These are phyloP conservation scores for Fusarium sacchari DNA, from an alignment of 2,329 filamentous ascomycete species.

Conservation along the genomic window DNA sequence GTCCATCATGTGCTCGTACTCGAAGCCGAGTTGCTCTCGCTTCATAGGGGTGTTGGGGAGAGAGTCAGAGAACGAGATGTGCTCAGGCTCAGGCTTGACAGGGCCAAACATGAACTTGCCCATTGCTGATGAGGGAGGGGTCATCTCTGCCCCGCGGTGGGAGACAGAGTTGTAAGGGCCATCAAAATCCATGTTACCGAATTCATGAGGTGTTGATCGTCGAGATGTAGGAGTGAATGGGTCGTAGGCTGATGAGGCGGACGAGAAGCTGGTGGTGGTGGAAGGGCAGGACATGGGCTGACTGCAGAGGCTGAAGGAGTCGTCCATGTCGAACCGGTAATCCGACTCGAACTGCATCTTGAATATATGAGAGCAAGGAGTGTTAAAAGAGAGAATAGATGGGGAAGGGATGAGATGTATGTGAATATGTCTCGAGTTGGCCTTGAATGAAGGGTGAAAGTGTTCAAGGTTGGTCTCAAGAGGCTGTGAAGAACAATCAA, in stretches of 20 bases:
- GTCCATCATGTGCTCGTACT: conserved; percentile 54
- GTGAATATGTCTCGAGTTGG: conserved; percentile 27
- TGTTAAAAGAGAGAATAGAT: conserved; percentile 8
- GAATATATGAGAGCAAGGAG: conserved; percentile 20
- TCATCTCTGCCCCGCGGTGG: conserved; percentile 48
- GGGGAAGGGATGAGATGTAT: conserved; percentile 5
- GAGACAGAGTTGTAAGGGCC: conserved; percentile 42
- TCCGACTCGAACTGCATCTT: conserved; percentile 54
- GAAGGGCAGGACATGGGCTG: conserved; percentile 51
- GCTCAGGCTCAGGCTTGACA: conserved; percentile 50
- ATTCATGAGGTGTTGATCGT: conserved; percentile 55
- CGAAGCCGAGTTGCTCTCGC: conserved; percentile 49
- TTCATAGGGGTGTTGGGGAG: conserved; percentile 52
- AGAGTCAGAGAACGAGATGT: conserved; percentile 45
- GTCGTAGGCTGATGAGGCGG: conserved; percentile 54
- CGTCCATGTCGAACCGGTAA: conserved; percentile 53
- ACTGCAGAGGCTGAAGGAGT: conserved; percentile 52
- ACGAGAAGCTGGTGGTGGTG: conserved; percentile 52
- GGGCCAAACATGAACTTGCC: conserved; percentile 50
- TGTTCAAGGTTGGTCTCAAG: conserved; percentile 29
- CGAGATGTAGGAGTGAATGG: conserved; percentile 57
- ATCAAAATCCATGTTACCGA: conserved; percentile 52
- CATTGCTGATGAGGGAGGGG: conserved; percentile 49
- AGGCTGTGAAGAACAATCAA: conserved; percentile 29
- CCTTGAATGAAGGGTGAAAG: conserved; percentile 29